A percentile compares a stretch with the other conserved stretches of the same genome.
Conservation (phyloP, 2,329 filamentous ascomycete genomes). For the Pseudogymnoascus sp. region DNA sequence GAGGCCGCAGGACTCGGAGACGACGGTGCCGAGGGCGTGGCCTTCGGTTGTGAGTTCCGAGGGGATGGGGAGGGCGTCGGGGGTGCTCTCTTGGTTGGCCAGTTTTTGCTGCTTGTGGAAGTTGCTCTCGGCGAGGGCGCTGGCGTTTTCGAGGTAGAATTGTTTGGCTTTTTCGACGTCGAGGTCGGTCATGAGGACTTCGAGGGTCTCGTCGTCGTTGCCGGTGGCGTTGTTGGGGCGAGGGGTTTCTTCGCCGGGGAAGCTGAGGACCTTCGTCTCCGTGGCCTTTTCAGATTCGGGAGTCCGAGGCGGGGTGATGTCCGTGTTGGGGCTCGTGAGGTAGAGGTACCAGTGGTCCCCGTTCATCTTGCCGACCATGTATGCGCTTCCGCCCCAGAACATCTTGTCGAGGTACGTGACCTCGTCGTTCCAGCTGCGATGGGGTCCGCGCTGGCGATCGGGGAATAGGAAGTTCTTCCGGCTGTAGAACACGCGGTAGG, state of each 20-base stretch:
- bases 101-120: conserved; percentile 55
- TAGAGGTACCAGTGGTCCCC: conserved; percentile 99
- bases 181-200: conserved; percentile 66
- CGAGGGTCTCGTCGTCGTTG: conserved; percentile 66
- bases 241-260: conserved; percentile 23
- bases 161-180: conserved; percentile 63
- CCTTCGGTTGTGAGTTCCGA: conserved; percentile 85
- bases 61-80: conserved; percentile 51
- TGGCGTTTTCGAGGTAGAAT: conserved; percentile 74
- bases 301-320: conserved; percentile 74
- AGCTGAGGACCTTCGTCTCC: conserved; percentile 27
- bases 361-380: conserved; percentile 99
- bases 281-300: conserved; percentile 47
- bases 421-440: conserved; percentile 96
- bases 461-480: conserved; percentile 98
- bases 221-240: conserved; percentile 17
- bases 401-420: conserved; percentile 87
- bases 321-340: conserved; percentile 76
- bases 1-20: conserved; percentile 83
- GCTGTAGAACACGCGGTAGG: conserved; percentile 96
- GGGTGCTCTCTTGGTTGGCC: conserved; percentile 54
- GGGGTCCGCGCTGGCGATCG: conserved; percentile 85
- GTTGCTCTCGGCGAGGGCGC: conserved; percentile 78
- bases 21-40: conserved; percentile 84
- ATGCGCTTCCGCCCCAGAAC: conserved; percentile 87